Base-by-base conservation (phyloP, 257 asterid genomes). In the Fraxinus cuspidata region DNA sequence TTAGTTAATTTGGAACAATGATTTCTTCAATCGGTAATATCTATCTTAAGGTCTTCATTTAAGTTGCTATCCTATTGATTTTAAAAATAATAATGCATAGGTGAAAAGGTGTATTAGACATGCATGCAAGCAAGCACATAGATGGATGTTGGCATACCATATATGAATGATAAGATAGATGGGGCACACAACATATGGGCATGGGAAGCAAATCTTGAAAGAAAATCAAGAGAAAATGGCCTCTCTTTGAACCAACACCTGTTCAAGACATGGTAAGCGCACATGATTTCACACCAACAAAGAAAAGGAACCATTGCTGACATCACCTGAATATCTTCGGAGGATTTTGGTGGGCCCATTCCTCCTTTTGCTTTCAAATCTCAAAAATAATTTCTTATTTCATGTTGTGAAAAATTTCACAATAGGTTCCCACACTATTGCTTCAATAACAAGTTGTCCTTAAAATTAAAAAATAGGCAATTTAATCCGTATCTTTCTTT, bases 181-280 rank as follows among this genome's bases (percentile, higher is more conserved):
- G 69, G 68, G 68, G 29, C 32, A 23, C 68, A 60, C 7, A 23
- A 58, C 8, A n/a, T 27, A 63, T 63, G 34, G 69, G 69, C 34
- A 63, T 60, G 68, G 68, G 32, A 60, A 23, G 68, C 68, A 63
- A 63, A 27, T 63, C 69, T 63, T 63, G 69, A 23, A 12, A 25
- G 69, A 27, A 58, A 58, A 58, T 21, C 67, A 58, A n/a, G 2
- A 58, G 67, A 58, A 63, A 63, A 63, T 63, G 34, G 69, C 69
- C 69, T 27, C 69, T 27, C 35, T 25, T 63, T 63, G 69, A 12
- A 12, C 34, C 35, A 25, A 2, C 19, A 25, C 35, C 69, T 25
- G 35, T 31, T 25, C 19, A 63, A 63, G 68, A 23, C 11, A 60
- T 23, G 32, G 32, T 60, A 21, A 21, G 34, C 18, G 69, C 69